Evolutionary conservation across 1,284 basidiomycete species (phyloP), one percentile per base, ranked within the genome.

Genomic region (Marasmius oreades): DNA sequence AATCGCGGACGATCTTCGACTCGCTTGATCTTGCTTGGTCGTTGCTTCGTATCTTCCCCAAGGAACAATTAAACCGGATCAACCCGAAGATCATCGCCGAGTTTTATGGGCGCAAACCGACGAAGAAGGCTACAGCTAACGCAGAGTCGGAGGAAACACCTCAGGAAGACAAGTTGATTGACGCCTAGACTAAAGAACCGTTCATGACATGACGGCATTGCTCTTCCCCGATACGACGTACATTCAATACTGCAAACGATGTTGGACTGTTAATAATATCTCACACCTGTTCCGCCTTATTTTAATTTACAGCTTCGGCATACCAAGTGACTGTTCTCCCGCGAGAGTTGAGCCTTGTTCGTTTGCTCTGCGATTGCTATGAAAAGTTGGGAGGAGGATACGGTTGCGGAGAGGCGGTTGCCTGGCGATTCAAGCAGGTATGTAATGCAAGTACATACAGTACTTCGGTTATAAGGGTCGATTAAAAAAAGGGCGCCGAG

Each of bases 11-110:
- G 53, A 93, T 99, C 76, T 98, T 98, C 71, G 96, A 99, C 66
- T 96, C 93, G 55, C 84, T 99, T 56, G 97, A 99, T 75, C 81
- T 99, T 55, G 97, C 95, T 20, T 99, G 97, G 97, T 90, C 90
- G 33, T 76, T 99, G 58, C 82, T 99, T 64, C 89, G 97, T 64
- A 97, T 97, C 74, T 98, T 99, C 91, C 97, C 97, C 65, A 96
- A 97, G 77, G 96, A 98, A 76, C 93, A 95, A 74, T 83, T 99
- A 62, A 98, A 98, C 79, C 90, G 96, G 66, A 93, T 95, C 78
- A 93, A 85, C 67, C 92, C 92, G 66, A 92, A 91, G 82, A 92
- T 94, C 68, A 88, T 94, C 66, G 81, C 82, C 57, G 90, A 94
- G 75, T 94, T 86, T 70, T 93, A 93, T 68, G 86, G 81, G 28